Evolutionary conservation across 192 early-diverging fungal species (phyloP).

Genomic region (Pilaira anomala): DNA sequence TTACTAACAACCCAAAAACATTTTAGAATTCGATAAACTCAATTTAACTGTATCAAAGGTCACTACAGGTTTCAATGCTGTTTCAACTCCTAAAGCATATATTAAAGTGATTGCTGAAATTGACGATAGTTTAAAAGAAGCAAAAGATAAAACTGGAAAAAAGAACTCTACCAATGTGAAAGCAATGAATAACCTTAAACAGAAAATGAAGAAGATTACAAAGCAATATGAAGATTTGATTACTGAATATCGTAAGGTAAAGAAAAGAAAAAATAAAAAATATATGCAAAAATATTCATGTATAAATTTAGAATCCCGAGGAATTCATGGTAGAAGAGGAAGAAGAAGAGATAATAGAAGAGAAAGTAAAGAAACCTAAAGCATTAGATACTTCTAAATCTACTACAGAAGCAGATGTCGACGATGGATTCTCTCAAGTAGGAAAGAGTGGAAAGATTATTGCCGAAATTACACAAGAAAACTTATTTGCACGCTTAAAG

Average conservation of each 20-base stretch:
- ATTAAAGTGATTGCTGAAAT: constrained; percentile 68
- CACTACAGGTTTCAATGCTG: constrained; percentile 46
- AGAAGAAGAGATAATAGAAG: constrained; percentile 47
- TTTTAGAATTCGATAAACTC: constrained; percentile 82
- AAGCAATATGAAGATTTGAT: constrained; percentile 74
- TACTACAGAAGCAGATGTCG: constrained; percentile 36
- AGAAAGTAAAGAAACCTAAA: constrained; percentile 46
- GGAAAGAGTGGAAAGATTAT: constrained; percentile 62
- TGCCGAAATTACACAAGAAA: constrained; percentile 62
- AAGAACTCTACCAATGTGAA: constrained; percentile 79
- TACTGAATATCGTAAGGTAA: constrained; percentile 55
- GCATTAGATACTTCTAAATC: constrained; percentile 21
- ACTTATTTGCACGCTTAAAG: constrained; percentile 77
- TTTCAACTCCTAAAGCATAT: constrained; percentile 63
- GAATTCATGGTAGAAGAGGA: constrained; percentile 19
- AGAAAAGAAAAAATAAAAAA: constrained; percentile 18
- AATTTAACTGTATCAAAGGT: constrained; percentile 64
- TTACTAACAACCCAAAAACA: not conserved
- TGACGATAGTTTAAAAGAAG: constrained; percentile 72
- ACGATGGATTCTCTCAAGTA: constrained; percentile 66
- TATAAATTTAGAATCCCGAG: constrained; percentile 34
- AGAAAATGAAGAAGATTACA: constrained; percentile 86
- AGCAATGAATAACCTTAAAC: constrained; percentile 88
- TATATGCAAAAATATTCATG: not conserved
- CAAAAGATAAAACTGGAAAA: constrained; percentile 63